phyloP scores from a whole-genome alignment of 1,284 basidiomycete species.

The Amylostereum areolatum region DNA sequence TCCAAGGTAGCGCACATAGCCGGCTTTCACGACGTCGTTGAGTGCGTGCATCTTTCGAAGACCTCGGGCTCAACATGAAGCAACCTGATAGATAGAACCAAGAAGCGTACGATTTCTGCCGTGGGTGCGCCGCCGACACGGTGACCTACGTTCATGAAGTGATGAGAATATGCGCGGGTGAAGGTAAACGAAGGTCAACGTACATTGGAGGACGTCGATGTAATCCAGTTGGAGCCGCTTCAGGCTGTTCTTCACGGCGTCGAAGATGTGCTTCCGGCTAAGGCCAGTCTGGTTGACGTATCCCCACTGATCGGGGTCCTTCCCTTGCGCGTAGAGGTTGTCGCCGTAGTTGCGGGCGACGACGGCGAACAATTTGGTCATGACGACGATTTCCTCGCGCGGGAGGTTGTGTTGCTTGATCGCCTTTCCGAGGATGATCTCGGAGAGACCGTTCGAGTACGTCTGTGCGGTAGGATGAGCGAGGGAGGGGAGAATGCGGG shows the following conservation, averaged over 20 bases:
- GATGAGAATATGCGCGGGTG: too few relatives aligned
- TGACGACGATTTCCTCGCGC: constrained; percentile 8
- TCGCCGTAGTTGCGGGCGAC: constrained; percentile 12
- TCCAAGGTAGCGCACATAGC: constrained; percentile 29
- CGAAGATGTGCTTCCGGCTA: constrained; percentile 55
- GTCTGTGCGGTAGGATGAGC: not conserved
- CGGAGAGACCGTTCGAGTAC: constrained; percentile 3
- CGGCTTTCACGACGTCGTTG: constrained; percentile 27
- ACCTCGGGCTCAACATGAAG: constrained; percentile 5
- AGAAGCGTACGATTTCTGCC: too few relatives aligned
- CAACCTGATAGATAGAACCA: not conserved
- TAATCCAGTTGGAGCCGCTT: constrained; percentile 65
- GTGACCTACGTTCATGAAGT: too few relatives aligned
- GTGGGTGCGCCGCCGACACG: too few relatives aligned
- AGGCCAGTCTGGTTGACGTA: constrained; percentile 30
- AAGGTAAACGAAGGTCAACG: not conserved
- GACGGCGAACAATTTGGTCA: constrained; percentile 15
- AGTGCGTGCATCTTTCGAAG: constrained; percentile 22
- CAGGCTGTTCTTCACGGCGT: constrained; percentile 60
- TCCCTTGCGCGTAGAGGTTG: not conserved
- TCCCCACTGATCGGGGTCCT: constrained; percentile 12
- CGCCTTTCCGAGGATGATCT: constrained; percentile 6
- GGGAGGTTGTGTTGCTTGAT: constrained; percentile 6
- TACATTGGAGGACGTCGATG: constrained; percentile 62
- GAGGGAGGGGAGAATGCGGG: not conserved